Conservation (phyloP, 106 monocot genomes). For the Dendrobium nobile region DNA sequence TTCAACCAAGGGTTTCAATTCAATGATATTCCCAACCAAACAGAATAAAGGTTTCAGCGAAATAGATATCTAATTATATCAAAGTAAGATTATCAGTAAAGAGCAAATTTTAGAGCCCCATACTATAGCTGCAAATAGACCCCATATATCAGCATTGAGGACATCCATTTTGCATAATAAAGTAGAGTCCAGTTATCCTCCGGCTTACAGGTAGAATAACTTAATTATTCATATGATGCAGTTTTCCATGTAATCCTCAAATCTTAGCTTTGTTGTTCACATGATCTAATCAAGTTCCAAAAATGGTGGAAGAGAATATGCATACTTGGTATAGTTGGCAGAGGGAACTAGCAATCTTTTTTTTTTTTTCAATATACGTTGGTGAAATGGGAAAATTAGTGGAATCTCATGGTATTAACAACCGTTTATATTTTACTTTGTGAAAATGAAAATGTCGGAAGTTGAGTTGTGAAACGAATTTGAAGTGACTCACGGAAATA, state of each 20-base stretch:
- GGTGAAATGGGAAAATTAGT: too few relatives aligned
- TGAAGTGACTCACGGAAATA: too few relatives aligned
- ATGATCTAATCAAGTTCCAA: neutral
- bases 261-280: neutral
- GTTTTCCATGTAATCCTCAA: neutral
- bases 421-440: too few relatives aligned
- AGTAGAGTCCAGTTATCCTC: neutral
- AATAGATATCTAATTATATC: neutral
- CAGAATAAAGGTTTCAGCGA: neutral
- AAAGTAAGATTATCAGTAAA: neutral
- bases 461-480: too few relatives aligned
- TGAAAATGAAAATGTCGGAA: too few relatives aligned
- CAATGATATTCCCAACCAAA: constrained; percentile 1
- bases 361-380: too few relatives aligned
- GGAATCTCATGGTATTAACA: too few relatives aligned
- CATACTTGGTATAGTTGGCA: neutral
- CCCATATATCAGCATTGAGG: neutral
- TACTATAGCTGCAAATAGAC: neutral
- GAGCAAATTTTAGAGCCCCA: neutral
- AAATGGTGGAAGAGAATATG: neutral
- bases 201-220: neutral
- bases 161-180: neutral
- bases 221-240: neutral
- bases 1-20: neutral
- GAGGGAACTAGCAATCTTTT: too few relatives aligned